Evolutionary conservation across 192 early-diverging fungal species (phyloP).

Genomic region (Lobosporangium transversale): DNA sequence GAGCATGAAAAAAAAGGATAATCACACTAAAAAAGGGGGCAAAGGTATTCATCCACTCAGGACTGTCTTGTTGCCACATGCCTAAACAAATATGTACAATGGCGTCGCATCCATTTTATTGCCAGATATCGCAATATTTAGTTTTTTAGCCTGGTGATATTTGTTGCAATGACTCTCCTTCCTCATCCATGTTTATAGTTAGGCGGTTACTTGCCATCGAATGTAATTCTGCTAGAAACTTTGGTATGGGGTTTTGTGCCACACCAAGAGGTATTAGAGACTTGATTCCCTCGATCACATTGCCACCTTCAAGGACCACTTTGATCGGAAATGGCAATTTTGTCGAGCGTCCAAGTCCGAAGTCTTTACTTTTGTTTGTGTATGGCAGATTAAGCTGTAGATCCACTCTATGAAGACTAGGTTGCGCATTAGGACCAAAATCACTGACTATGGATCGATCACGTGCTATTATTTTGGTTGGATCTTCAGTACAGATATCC

Average conservation of each 20-base stretch:
- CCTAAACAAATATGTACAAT: too few relatives aligned
- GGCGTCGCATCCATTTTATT: too few relatives aligned
- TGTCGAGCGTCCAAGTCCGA: conserved; percentile 13
- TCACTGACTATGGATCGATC: conserved; percentile 27
- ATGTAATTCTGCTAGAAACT: conserved; percentile 49
- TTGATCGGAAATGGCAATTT: conserved; percentile 37
- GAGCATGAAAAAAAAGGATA: neutral
- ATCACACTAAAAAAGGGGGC: neutral
- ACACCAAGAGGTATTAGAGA: conserved; percentile 45
- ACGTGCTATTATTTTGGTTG: conserved; percentile 18
- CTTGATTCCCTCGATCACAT: conserved; percentile 58
- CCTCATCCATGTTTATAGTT: conserved; percentile 33
- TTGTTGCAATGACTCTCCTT: conserved; percentile 2
- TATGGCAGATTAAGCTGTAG: conserved; percentile 36
- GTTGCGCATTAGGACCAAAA: conserved; percentile 52
- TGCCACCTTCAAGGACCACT: conserved; percentile 50
- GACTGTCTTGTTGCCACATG: too few relatives aligned
- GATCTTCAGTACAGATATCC: conserved; percentile 34
- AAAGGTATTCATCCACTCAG: too few relatives aligned
- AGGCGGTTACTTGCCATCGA: conserved; percentile 43
- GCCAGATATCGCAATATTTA: too few relatives aligned
- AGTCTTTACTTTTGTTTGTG: conserved; percentile 12
- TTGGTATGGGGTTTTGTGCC: conserved; percentile 43
- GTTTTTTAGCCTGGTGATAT: conserved; percentile 11
- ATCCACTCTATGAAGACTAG: conserved; percentile 44